A percentile compares a stretch with the other conserved stretches of the same genome.
These are phyloP conservation scores for Aspergillus floridensis DNA, from an alignment of 2,329 filamentous ascomycete genomes.

Conservation along the genomic window DNA sequence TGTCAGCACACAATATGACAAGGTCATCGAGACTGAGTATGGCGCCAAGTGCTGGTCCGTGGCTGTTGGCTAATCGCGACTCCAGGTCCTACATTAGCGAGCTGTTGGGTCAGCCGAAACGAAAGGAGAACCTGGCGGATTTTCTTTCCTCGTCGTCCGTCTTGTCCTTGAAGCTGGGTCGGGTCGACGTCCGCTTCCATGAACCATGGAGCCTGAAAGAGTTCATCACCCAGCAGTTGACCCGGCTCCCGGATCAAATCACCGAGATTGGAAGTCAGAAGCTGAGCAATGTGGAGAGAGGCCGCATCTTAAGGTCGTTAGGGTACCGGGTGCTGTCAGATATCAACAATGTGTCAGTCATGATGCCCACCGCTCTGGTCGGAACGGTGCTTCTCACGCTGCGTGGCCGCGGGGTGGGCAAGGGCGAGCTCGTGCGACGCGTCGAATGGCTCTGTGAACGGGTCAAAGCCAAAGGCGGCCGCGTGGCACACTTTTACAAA, in stretches of 20 bases:
- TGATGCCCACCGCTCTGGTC: slow-evolving; percentile 96
- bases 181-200: slow-evolving; percentile 94
- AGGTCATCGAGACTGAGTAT: slow-evolving; percentile 90
- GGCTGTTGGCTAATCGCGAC: slow-evolving; percentile 11
- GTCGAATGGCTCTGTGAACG: slow-evolving; percentile 87
- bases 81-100: slow-evolving; percentile 82
- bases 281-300: slow-evolving; percentile 55
- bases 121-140: slow-evolving; percentile 87
- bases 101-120: slow-evolving; percentile 88
- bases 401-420: slow-evolving; percentile 85
- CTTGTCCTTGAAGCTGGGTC: slow-evolving; percentile 79
- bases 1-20: slow-evolving; percentile 97
- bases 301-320: slow-evolving; percentile 76
- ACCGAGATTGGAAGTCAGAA: slow-evolving; percentile 35
- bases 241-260: slow-evolving; percentile 50
- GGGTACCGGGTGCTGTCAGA: slow-evolving; percentile 91
- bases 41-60: slow-evolving; percentile 10
- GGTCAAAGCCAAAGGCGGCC: slow-evolving; percentile 79
- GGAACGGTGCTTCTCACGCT: slow-evolving; percentile 90
- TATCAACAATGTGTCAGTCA: slow-evolving; percentile 93
- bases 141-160: slow-evolving; percentile 89
- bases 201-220: slow-evolving; percentile 87
- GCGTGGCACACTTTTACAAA: slow-evolving; percentile 89
- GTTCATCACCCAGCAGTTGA: slow-evolving; percentile 76
- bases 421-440: slow-evolving; percentile 76